These are phyloP conservation scores for Hyaloscypha hepaticicola DNA, from an alignment of 495 filamentous ascomycete genomes.

Conservation along the genomic window DNA sequence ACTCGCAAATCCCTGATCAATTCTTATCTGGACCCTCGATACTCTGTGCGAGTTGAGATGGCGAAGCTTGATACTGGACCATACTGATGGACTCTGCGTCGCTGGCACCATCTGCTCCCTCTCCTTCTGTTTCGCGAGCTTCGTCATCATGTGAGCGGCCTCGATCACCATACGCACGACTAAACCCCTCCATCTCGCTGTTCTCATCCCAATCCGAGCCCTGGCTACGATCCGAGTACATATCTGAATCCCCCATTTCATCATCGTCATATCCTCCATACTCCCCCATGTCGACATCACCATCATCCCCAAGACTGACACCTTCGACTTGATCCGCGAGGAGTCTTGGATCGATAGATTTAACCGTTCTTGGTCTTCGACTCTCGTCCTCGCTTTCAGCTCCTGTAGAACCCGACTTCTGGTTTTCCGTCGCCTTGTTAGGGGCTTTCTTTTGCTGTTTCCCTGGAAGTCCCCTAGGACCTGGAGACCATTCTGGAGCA, in stretches of 20 bases:
- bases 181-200: constrained; percentile 5
- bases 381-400: neutral
- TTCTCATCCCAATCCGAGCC: constrained; percentile 4
- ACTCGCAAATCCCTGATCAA: too few relatives aligned
- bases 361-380: neutral
- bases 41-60: neutral
- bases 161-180: neutral
- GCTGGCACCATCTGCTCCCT: neutral
- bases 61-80: neutral
- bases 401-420: neutral
- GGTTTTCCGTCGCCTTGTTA: too few relatives aligned
- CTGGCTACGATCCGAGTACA: neutral
- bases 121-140: neutral
- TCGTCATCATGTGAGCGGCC: neutral
- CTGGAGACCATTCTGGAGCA: too few relatives aligned
- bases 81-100: neutral
- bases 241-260: constrained; percentile 19
- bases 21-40: neutral
- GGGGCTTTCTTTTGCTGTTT: too few relatives aligned
- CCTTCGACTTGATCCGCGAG: neutral
- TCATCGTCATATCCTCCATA: neutral
- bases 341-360: neutral
- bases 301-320: neutral
- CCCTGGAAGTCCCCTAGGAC: too few relatives aligned
- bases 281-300: neutral